phyloP scores from a whole-genome alignment of 2,329 filamentous ascomycete species.

The Septoria petroselini region DNA sequence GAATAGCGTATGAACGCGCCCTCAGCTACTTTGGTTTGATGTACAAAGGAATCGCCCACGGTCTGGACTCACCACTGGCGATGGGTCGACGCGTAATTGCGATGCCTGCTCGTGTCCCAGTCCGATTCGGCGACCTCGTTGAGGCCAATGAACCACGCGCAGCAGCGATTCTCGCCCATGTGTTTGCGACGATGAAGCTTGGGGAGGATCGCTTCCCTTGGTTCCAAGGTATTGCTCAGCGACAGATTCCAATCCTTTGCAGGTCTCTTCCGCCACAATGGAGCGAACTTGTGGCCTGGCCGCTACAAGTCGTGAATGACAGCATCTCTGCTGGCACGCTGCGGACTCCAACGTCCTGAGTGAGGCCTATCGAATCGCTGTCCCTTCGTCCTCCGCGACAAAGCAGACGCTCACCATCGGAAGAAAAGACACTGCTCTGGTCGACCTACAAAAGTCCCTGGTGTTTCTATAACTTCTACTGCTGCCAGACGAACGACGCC shows the following conservation, averaged over 20 bases:
- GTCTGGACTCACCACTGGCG: conserved; percentile 21
- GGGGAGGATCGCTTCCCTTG: conserved; percentile 24
- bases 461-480: too few relatives aligned
- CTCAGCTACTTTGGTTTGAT: conserved; percentile 29
- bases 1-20: conserved; percentile 23
- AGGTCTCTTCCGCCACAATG: conserved; percentile 22
- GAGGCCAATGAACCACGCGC: conserved; percentile 26
- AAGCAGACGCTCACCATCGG: too few relatives aligned
- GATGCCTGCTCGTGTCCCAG: conserved; percentile 22
- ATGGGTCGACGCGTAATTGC: conserved; percentile 28
- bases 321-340: background rate
- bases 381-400: too few relatives aligned
- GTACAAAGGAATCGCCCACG: conserved; percentile 26
- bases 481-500: too few relatives aligned
- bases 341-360: background rate
- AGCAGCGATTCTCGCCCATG: conserved; percentile 26
- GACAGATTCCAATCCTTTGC: conserved; percentile 25
- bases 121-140: conserved; percentile 23
- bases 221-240: conserved; percentile 29
- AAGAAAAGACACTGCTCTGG: too few relatives aligned
- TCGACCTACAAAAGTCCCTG: too few relatives aligned
- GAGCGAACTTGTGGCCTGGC: conserved; percentile 26
- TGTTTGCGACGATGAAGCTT: conserved; percentile 29
- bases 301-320: conserved; percentile 19
- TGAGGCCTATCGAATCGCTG: too few relatives aligned